phyloP scores from a whole-genome alignment of 768 basidiomycete species.

The Lentinula guzmanii region DNA sequence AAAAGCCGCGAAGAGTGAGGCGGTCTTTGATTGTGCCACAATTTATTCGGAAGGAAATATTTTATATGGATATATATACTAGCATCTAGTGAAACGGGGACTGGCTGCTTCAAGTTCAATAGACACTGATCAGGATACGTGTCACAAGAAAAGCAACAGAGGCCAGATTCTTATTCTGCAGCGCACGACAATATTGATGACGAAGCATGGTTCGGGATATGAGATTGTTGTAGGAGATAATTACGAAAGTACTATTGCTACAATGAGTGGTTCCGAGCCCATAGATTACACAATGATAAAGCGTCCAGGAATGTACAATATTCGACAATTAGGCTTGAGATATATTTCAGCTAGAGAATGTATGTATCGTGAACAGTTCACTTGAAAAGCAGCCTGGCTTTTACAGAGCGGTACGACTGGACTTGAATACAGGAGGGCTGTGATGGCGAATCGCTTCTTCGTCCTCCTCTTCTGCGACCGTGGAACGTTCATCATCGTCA shows the following conservation, averaged over 20 bases:
- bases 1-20: too few species aligned
- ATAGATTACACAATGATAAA: not conserved
- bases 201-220: too few species aligned
- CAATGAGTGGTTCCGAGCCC: not conserved
- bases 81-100: too few species aligned
- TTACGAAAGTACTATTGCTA: not conserved
- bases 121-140: too few species aligned
- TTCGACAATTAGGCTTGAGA: not conserved
- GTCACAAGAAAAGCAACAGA: too few species aligned
- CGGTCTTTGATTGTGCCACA: too few species aligned
- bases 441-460: not conserved
- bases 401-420: constrained; percentile 7
- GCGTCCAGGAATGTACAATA: not conserved
- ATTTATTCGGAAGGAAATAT: too few species aligned
- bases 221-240: not conserved
- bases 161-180: too few species aligned
- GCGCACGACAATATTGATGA: too few species aligned
- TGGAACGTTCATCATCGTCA: constrained; percentile 5
- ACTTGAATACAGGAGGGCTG: constrained; percentile 6
- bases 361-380: not conserved
- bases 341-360: not conserved
- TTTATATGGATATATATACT: too few species aligned
- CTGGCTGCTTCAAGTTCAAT: too few species aligned
- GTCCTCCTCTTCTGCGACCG: constrained; percentile 5
- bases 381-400: not conserved